These are phyloP conservation scores for Zygosaccharomyces sapae DNA, from an alignment of 1,139 yeast species.

Conservation along the genomic window DNA sequence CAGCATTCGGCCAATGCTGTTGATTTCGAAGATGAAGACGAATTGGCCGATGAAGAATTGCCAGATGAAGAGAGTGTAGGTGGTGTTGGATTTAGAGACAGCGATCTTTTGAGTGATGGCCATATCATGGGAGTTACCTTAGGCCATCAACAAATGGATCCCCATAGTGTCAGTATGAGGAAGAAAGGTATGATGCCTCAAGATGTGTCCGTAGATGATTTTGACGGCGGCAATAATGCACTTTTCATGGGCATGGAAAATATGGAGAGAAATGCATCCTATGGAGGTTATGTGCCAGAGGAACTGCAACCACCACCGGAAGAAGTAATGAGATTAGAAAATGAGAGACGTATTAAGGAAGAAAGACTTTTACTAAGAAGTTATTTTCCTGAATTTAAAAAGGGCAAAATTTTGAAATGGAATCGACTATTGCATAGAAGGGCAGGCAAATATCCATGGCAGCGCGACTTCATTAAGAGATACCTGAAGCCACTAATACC, in stretches of 20 bases:
- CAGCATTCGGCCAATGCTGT: constrained; percentile 89
- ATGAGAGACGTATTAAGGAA: constrained; percentile 23
- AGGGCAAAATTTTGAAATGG: constrained; percentile 33
- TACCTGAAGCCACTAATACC: constrained; percentile 30
- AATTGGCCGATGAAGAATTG: constrained; percentile 79
- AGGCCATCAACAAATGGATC: constrained; percentile 5
- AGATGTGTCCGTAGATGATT: constrained; percentile 18
- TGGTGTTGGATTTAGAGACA: neutral
- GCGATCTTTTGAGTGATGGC: constrained; percentile 2
- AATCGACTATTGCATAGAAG: constrained; percentile 33
- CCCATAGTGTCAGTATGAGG: constrained; percentile 10
- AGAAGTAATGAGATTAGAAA: constrained; percentile 9
- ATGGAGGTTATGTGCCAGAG: constrained; percentile 15
- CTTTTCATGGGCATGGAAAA: constrained; percentile 30
- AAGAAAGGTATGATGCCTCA: constrained; percentile 14
- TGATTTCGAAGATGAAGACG: constrained; percentile 93
- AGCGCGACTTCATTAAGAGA: constrained; percentile 21
- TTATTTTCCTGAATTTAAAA: constrained; percentile 34
- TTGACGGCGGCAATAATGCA: constrained; percentile 26
- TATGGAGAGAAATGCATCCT: constrained; percentile 20
- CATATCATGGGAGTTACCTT: constrained; percentile 1
- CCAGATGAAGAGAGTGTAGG: constrained; percentile 40
- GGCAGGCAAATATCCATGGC: constrained; percentile 30
- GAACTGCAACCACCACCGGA: constrained; percentile 13
- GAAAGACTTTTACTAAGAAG: constrained; percentile 28